Percentiles rank a stretch among this genome's conserved stretches.
phyloP scores from a whole-genome alignment of 306 rosid genomes.

The Inga laurina region DNA sequence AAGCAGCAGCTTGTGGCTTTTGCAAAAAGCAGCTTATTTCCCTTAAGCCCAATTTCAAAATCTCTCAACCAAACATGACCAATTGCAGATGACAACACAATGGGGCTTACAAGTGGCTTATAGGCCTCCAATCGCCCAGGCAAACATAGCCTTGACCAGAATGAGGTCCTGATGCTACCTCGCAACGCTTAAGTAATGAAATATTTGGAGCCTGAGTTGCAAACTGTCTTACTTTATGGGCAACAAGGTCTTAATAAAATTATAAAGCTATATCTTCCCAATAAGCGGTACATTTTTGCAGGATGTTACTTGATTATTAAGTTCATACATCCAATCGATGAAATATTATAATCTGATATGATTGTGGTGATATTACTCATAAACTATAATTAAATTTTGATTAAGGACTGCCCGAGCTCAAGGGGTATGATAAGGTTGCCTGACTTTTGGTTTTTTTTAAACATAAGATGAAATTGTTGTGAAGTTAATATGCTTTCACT shows the following conservation, averaged over 20 bases:
- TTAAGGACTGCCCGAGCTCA: not conserved
- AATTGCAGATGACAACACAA: too few relatives aligned
- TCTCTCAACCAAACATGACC: too few relatives aligned
- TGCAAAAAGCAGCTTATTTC: too few relatives aligned
- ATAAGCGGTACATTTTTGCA: not conserved
- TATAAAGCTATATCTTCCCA: not conserved
- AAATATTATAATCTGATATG: not conserved
- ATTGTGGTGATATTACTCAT: not conserved
- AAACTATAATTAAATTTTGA: not conserved
- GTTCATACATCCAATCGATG: not conserved
- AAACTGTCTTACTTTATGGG: slow-evolving; percentile 17
- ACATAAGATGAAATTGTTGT: not conserved
- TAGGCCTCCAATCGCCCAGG: too few relatives aligned
- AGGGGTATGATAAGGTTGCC: not conserved
- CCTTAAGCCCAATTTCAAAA: too few relatives aligned
- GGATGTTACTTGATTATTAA: slow-evolving; percentile 14
- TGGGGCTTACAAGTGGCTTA: too few relatives aligned
- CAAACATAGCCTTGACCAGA: not conserved
- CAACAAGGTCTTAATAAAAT: slow-evolving; percentile 7
- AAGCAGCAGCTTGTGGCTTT: too few relatives aligned
- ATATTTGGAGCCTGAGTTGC: not conserved
- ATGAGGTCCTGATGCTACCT: not conserved
- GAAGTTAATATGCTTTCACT: slow-evolving; percentile 15
- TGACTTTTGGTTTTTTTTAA: not conserved
- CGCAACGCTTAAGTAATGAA: not conserved